Base-by-base conservation (phyloP, 495 filamentous ascomycete genomes). In the Tuber microsphaerosporum region DNA sequence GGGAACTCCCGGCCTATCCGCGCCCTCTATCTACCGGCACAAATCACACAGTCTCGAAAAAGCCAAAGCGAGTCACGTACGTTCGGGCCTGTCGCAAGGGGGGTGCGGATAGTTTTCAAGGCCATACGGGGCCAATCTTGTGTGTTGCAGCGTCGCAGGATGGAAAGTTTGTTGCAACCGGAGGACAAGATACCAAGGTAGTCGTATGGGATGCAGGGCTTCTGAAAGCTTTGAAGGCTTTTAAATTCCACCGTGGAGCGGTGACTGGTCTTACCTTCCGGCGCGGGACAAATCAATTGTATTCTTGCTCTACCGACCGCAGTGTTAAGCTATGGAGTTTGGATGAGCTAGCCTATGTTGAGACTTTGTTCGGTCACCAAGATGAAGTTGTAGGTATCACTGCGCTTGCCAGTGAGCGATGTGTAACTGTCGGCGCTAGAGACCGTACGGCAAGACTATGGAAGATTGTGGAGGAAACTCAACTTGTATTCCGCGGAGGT, bases 391-490 rank as follows among this genome's bases (percentile, higher is more conserved):
- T 94, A 51, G 91, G 92, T 79, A 87, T 99, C 73, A 90, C 92
- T 56, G 92, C 94, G 9, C 87, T 97, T 79, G 90, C 89, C 19
- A 89, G 92, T 73, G 95, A 99, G 84, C 90, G 93, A 46, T 97
- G 95, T 83, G 87, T 98, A 73, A 93, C 90, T 76, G 95, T 97
- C 31, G 95, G 95, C 75, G 91, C 91, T 43, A 87, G 94, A 71
- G 95, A 99, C 82, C 90, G 94, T 37, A 97, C 95, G 0, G 94
- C 94, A n/a, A 87, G 95, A 43, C 84, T 97, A 76, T 99, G 95
- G 95, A 99, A 98, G 84, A 94, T 98, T 2, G 90, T 93, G 41
- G 95, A 99, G 74, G 95, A 99, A 82, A 92, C 90, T 1, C 96
- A 98, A 82, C 87, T 98, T 7, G 94, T 98, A 2, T 99, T 98